Evolutionary conservation across 2,329 filamentous ascomycete species (phyloP).

Genomic region (Hymenoscyphus fructigenus): DNA sequence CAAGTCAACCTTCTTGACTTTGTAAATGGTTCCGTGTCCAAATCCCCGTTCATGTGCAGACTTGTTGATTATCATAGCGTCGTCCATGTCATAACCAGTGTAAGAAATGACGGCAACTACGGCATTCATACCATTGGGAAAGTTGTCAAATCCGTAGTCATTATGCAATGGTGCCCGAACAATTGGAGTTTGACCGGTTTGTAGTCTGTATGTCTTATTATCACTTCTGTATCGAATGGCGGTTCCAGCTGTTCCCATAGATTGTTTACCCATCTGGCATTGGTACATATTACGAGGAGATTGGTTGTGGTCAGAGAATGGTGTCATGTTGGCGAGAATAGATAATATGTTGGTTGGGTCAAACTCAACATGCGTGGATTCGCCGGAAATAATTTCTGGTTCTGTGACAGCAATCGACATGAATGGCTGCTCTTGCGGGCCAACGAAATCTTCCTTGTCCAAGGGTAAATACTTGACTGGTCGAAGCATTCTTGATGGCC

Average conservation of each 20-base stretch:
- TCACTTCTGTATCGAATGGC: conserved; percentile 85
- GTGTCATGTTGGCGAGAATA: conserved; percentile 97
- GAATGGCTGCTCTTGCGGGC: conserved; percentile 93
- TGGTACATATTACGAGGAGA: conserved; percentile 99
- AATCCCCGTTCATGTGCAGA: conserved; percentile 95
- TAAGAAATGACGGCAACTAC: conserved; percentile 98
- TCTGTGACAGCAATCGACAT: conserved; percentile 97
- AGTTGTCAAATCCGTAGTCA: conserved; percentile 95
- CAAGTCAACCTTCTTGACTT: conserved; percentile 88
- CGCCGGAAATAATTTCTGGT: conserved; percentile 79
- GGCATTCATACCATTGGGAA: conserved; percentile 93
- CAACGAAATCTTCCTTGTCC: conserved; percentile 82
- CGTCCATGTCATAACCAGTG: conserved; percentile 99
- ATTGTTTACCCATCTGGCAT: conserved; percentile 99
- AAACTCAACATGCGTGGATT: conserved; percentile 91
- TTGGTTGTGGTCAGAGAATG: conserved; percentile 98
- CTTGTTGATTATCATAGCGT: conserved; percentile 99
- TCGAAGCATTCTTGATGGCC: conserved; percentile 81
- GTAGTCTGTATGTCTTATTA: conserved; percentile 93
- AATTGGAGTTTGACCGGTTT: conserved; percentile 93
- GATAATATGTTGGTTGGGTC: conserved; percentile 96
- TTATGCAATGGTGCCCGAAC: conserved; percentile 92
- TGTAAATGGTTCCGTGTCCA: conserved; percentile 94
- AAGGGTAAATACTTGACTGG: conserved; percentile 90
- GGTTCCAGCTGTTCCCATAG: conserved; percentile 94